Percentiles rank a stretch among this genome's conserved stretches.
Conservation (phyloP, 495 filamentous ascomycete genomes). For the Penicillium daleae region DNA sequence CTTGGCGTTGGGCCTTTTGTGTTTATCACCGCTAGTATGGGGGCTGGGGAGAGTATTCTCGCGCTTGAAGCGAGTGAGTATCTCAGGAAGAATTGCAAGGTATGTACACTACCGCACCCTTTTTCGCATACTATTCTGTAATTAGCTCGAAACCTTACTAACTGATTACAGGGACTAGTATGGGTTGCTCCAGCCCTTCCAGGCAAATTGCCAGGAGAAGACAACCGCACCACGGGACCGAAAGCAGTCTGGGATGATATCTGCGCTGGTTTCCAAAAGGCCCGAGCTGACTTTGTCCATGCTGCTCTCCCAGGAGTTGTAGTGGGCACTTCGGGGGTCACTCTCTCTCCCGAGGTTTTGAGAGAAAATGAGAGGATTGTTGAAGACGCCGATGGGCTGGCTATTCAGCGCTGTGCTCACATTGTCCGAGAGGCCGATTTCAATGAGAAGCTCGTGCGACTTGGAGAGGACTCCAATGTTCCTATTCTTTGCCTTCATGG, state of each 20-base stretch:
- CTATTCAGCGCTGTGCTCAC: constrained; percentile 17
- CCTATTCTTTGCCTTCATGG: constrained; percentile 7
- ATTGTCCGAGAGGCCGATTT: constrained; percentile 13
- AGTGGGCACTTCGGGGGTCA: not conserved
- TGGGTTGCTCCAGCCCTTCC: not conserved
- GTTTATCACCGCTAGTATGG: constrained; percentile 32
- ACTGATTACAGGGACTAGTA: not conserved
- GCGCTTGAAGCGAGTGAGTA: constrained; percentile 11
- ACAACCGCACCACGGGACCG: not conserved
- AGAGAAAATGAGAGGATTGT: constrained; percentile 15
- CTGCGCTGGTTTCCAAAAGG: not conserved
- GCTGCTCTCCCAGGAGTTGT: constrained; percentile 1
- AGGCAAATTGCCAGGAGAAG: not conserved
- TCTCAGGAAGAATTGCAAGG: constrained; percentile 16
- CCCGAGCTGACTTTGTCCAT: not conserved
- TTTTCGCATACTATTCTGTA: not conserved
- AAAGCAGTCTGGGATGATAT: constrained; percentile 8
- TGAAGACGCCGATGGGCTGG: constrained; percentile 14
- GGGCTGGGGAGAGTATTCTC: constrained; percentile 24
- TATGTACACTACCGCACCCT: not conserved
- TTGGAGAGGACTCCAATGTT: not conserved
- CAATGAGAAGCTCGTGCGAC: constrained; percentile 8
- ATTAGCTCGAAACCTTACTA: not conserved
- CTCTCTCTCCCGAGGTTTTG: not conserved
- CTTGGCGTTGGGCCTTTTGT: constrained; percentile 22